Evolutionary conservation across 2,329 filamentous ascomycete genomes (phyloP).

Genomic region (Arthroderma sp.): DNA sequence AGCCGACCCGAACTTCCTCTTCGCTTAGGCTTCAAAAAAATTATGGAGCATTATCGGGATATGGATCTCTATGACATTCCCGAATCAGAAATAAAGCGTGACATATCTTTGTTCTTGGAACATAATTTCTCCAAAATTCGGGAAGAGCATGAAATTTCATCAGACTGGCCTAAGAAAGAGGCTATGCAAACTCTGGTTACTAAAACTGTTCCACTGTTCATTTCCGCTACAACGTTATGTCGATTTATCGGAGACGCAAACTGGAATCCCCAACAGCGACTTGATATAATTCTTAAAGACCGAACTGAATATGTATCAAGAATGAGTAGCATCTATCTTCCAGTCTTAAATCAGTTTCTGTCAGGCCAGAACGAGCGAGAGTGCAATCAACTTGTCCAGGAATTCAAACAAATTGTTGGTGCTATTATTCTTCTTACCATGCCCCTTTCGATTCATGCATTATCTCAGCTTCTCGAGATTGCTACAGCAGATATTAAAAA

Average conservation of each 20-base stretch:
- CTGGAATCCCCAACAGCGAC: conserved; percentile 6
- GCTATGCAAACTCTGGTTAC: conserved; percentile 15
- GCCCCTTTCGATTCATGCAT: conserved; percentile 8
- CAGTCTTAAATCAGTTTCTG: conserved; percentile 7
- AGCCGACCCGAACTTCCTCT: conserved; percentile 3
- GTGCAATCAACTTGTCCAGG: conserved; percentile 3
- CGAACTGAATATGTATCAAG: conserved; percentile 3
- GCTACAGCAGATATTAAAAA: conserved; percentile 4
- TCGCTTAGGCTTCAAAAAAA: conserved; percentile 3
- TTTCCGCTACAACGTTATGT: conserved; percentile 16
- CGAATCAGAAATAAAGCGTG: conserved; percentile 13
- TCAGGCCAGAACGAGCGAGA: conserved; percentile 3
- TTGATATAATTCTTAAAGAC: conserved; percentile 1
- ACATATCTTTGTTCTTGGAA: conserved; percentile 16
- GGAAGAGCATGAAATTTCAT: not conserved
- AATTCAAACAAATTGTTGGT: conserved; percentile 9
- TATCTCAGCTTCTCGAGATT: conserved; percentile 7
- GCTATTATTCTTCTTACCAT: conserved; percentile 8
- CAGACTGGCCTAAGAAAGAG: conserved; percentile 15
- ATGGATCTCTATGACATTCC: conserved; percentile 16
- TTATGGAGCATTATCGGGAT: conserved; percentile 11
- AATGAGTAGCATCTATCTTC: conserved; percentile 12
- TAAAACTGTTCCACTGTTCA: conserved; percentile 21
- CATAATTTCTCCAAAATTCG: conserved; percentile 12
- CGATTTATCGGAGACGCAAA: conserved; percentile 16